These are phyloP conservation scores for Sarocladium oryzae DNA, from an alignment of 2,329 filamentous ascomycete species.

Conservation along the genomic window DNA sequence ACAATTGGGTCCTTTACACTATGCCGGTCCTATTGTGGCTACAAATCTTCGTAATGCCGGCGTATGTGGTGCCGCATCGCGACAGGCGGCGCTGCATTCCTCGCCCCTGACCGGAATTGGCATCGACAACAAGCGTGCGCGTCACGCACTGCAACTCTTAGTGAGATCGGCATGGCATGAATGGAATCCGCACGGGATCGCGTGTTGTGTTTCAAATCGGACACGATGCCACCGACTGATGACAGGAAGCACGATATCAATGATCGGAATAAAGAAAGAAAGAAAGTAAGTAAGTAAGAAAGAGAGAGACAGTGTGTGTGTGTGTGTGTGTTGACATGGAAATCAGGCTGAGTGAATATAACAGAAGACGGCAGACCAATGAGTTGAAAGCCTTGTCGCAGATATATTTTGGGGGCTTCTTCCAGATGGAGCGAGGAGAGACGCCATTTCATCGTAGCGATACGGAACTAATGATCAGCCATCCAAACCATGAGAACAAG, in stretches of 20 bases:
- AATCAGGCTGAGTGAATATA: slow-evolving; percentile 2
- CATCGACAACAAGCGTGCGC: slow-evolving; percentile 7
- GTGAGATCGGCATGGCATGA: slow-evolving; percentile 6
- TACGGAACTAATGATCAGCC: no score
- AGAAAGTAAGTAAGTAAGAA: no score
- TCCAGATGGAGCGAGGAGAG: not conserved
- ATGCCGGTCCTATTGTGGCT: no score
- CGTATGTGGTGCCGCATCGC: not conserved
- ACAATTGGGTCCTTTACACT: no score
- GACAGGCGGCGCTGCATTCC: not conserved
- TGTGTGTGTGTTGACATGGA: no score
- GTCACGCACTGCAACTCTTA: not conserved
- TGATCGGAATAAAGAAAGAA: no score
- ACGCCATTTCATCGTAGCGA: not conserved
- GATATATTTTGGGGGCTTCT: not conserved
- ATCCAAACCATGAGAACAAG: no score
- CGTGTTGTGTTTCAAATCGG: not conserved
- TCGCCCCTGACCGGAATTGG: slow-evolving; percentile 6
- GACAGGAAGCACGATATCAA: no score
- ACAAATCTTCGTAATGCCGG: no score
- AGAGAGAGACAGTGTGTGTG: no score
- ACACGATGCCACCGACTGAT: not conserved
- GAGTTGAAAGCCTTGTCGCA: slow-evolving; percentile 1
- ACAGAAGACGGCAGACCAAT: not conserved
- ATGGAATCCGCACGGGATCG: not conserved